These are phyloP conservation scores for Plicaturopsis crispa DNA, from an alignment of 768 basidiomycete species.

Conservation along the genomic window DNA sequence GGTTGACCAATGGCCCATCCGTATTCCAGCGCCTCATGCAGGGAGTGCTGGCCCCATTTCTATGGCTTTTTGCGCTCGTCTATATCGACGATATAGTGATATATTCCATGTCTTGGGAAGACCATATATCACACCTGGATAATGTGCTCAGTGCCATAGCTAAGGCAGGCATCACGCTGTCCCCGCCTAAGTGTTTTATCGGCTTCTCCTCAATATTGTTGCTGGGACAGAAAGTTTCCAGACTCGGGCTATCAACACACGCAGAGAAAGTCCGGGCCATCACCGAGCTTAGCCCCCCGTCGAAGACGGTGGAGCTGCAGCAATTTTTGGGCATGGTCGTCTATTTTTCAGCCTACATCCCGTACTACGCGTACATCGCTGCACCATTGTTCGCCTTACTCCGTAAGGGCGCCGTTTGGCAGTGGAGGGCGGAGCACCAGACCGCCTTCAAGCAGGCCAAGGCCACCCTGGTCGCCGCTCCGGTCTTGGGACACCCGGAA, in stretches of 20 bases:
- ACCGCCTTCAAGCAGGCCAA: conserved; percentile 22
- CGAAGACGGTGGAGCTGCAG: conserved; percentile 18
- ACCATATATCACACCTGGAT: conserved; percentile 13
- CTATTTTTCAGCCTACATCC: conserved; percentile 28
- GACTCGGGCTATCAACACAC: conserved; percentile 11
- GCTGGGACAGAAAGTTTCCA: conserved; percentile 18
- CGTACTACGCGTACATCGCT: conserved; percentile 25
- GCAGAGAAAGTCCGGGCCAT: conserved; percentile 17
- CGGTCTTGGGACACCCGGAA: conserved; percentile 22
- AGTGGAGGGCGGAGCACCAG: conserved; percentile 16
- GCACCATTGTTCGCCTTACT: conserved; percentile 25
- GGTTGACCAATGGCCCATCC: conserved; percentile 21
- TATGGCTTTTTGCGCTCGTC: conserved; percentile 9
- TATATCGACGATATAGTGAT: conserved; percentile 19
- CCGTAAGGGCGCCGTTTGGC: conserved; percentile 16
- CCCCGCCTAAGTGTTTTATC: conserved; percentile 19
- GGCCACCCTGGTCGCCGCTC: conserved; percentile 19
- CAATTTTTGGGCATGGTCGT: conserved; percentile 30
- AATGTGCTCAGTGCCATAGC: conserved; percentile 12
- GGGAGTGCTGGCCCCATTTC: conserved; percentile 3
- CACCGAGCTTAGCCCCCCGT: conserved; percentile 9
- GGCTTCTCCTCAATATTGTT: conserved; percentile 15
- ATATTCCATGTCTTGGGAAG: conserved; percentile 10
- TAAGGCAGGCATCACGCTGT: conserved; percentile 14
- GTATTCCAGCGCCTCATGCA: conserved; percentile 14